Evolutionary conservation across 148 eudicot genomes (phyloP).

Genomic region (Camellia japonica): DNA sequence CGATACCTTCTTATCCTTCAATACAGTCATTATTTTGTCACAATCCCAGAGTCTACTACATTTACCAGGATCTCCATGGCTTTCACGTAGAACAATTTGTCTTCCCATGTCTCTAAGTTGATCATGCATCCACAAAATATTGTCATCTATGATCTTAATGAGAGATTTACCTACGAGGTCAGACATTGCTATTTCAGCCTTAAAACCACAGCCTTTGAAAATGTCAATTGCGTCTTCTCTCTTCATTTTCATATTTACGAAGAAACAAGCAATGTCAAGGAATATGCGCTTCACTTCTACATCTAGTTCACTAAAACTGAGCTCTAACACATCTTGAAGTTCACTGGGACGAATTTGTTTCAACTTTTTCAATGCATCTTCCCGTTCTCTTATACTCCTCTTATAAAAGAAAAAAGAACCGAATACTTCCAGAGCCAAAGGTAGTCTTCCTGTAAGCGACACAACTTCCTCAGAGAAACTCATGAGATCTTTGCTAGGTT

Average conservation of each 20-base stretch:
- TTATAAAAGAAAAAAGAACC: constrained; percentile 53
- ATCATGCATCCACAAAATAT: constrained; percentile 65
- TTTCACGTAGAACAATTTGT: constrained; percentile 45
- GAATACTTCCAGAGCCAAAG: constrained; percentile 70
- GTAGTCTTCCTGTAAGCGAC: constrained; percentile 51
- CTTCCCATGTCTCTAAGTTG: constrained; percentile 70
- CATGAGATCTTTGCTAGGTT: constrained; percentile 28
- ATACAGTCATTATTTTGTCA: constrained; percentile 25
- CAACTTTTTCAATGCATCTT: constrained; percentile 37
- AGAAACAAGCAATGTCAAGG: constrained; percentile 63
- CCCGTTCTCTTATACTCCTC: constrained; percentile 47
- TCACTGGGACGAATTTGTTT: constrained; percentile 28
- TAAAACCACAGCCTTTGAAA: constrained; percentile 47
- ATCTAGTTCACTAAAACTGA: constrained; percentile 55
- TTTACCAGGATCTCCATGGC: constrained; percentile 25
- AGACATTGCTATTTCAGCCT: constrained; percentile 38
- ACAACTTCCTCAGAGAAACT: constrained; percentile 38
- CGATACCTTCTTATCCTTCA: constrained; percentile 38
- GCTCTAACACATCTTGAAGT: constrained; percentile 45
- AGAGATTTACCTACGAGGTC: constrained; percentile 47
- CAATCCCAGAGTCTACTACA: constrained; percentile 59
- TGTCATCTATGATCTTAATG: constrained; percentile 29
- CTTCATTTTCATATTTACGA: constrained; percentile 37
- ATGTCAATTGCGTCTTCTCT: constrained; percentile 42
- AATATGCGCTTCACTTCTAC: constrained; percentile 42